Percentiles rank a stretch among this genome's conserved stretches.
These are phyloP conservation scores for Aspergillus biplanus DNA, from an alignment of 495 filamentous ascomycete species.

Conservation along the genomic window DNA sequence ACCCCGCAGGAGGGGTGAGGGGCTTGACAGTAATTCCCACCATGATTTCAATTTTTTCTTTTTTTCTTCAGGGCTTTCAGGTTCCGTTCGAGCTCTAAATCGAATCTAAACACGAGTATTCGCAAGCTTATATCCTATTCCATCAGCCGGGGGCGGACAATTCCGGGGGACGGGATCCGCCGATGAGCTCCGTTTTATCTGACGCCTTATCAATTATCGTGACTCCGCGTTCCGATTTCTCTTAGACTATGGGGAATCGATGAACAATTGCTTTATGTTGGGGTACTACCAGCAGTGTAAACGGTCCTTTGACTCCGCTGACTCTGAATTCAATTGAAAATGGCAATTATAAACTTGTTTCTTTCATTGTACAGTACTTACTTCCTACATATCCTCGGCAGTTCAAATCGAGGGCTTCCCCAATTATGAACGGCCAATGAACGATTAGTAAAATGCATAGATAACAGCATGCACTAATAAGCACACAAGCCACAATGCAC, in stretches of 20 bases:
- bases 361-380: too few species aligned
- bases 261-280: too few species aligned
- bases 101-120: not conserved
- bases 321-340: too few species aligned
- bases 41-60: not conserved
- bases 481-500: not conserved
- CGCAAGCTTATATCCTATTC: not conserved
- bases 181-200: not conserved
- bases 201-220: not conserved
- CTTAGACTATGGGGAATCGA: not conserved
- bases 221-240: not conserved
- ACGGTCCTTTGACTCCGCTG: too few species aligned
- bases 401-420: too few species aligned
- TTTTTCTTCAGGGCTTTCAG: not conserved
- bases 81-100: not conserved
- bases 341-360: too few species aligned
- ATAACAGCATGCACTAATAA: not conserved
- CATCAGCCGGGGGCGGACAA: not conserved
- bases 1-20: slow-evolving; percentile 42
- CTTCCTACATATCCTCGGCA: too few species aligned
- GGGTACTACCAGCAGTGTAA: too few species aligned
- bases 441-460: not conserved
- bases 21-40: slow-evolving; percentile 15
- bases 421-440: not conserved
- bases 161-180: not conserved